Evolutionary conservation across 2,329 filamentous ascomycete genomes (phyloP), one percentile per base, ranked within the genome.

Genomic region (Sporothrix phasma): DNA sequence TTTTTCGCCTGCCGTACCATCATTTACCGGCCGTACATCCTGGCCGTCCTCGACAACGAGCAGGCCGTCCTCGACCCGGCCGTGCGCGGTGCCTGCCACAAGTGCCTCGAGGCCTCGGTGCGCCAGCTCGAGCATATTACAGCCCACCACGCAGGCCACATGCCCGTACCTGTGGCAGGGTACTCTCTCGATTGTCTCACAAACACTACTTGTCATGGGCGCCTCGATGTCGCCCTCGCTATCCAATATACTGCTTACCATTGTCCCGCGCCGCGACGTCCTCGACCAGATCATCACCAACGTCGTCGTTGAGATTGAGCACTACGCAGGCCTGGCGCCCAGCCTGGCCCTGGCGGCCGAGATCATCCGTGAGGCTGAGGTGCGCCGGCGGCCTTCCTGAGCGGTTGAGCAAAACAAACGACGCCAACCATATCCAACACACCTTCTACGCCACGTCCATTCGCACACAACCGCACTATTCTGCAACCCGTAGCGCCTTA

Each of bases 111-210:
- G 72, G 89, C 90, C 61, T 89, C 87, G 63, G 82, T 93, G 67
- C 83, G 88, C 68, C 90, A 94, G 75, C 78, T 93, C 63, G 89
- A 93, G 75, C 85, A 92, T 72, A 87, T 93, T 68, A 81, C 83
- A 63, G 88, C 88, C 69, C 88, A 93, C 75, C 89, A 92, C 71
- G 88, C 88, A 66, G 89, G 90, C 60, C 89, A 93, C 72, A 87
- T 94, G 77, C 89, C n/a, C 89, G 13, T 94, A 93, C 74, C 81
- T 93, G 22, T 94, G 89, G 87, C 90, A 93, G 77, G 89, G 89
- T 19, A 88, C 89, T 8, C 80, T 94, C 43, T 92, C 88, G 24
- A 90, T 94, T 71, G 88, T 92, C 24, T 91, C 88, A 5, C 90
- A 94, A 74, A 88, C 88, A 1, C 79, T 94, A 17, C 79, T 94